Percentiles rank a stretch among this genome's conserved stretches.
phyloP scores from a whole-genome alignment of 1,139 yeast species.

The Diutina sp. region DNA sequence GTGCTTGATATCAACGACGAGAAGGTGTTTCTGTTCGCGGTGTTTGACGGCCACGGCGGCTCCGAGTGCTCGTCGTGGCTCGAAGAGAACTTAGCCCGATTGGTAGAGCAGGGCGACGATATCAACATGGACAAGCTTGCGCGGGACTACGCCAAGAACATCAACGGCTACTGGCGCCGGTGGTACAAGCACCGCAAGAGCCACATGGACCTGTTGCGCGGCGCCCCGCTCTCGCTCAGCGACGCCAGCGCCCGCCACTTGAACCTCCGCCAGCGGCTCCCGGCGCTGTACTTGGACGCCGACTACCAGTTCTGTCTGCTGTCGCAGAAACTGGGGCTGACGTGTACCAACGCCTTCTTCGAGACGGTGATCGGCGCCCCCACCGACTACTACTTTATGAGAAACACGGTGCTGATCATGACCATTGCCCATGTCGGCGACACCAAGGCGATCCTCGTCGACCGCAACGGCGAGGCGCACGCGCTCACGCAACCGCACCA shows the following conservation, averaged over 20 bases:
- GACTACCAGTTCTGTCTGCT: conserved; percentile 35
- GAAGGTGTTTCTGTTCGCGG: conserved; percentile 45
- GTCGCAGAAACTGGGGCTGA: conserved; percentile 51
- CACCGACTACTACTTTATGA: conserved; percentile 49
- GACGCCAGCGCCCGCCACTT: conserved; percentile 14
- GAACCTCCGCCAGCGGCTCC: conserved; percentile 46
- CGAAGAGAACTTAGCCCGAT: conserved; percentile 36
- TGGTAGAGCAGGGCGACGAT: conserved; percentile 34
- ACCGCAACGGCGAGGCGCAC: conserved; percentile 65
- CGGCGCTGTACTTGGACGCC: conserved; percentile 47
- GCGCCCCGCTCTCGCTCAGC: conserved; percentile 13
- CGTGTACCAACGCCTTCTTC: conserved; percentile 70
- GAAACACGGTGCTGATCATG: conserved; percentile 54
- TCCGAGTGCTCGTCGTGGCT: conserved; percentile 56
- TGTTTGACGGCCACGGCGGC: conserved; percentile 96
- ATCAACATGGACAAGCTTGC: conserved; percentile 20
- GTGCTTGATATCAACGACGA: conserved; percentile 23
- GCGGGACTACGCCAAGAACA: conserved; percentile 37
- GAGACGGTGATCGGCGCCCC: conserved; percentile 34
- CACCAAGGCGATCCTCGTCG: conserved; percentile 76
- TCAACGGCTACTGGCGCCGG: conserved; percentile 86
- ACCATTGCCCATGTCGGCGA: conserved; percentile 93
- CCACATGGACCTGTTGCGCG: conserved; percentile 29
- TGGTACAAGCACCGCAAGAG: conserved; percentile 43
- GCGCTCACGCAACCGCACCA: conserved; percentile 74